Evolutionary conservation across 345 rosid genomes (phyloP).

Genomic region (Eucalyptus curtisii): DNA sequence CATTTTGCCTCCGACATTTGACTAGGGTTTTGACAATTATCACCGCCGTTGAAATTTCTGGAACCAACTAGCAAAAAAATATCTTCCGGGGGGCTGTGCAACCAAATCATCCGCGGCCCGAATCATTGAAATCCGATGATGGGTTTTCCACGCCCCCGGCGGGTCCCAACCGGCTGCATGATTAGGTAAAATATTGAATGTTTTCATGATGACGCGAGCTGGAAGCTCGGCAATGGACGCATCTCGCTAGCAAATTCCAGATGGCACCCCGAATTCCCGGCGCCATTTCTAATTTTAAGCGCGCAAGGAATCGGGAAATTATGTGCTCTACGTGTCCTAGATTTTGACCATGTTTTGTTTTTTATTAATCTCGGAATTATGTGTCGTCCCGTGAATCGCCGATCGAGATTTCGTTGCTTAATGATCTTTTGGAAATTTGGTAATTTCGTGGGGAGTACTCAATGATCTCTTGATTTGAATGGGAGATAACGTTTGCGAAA

Average conservation of each 20-base stretch:
- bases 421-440: not conserved
- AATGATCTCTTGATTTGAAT: not conserved
- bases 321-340: not conserved
- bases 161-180: not conserved
- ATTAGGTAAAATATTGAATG: not conserved
- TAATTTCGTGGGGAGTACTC: not conserved
- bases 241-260: not conserved
- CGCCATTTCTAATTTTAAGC: fast-evolving
- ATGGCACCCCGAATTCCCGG: not conserved
- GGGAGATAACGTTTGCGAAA: not conserved
- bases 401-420: not conserved
- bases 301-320: not conserved
- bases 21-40: not conserved
- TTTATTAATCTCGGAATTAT: no score
- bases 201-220: not conserved
- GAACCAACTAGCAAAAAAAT: not conserved
- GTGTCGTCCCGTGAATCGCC: not conserved
- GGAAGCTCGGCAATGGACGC: not conserved
- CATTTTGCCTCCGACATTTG: not conserved
- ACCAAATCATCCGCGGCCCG: not conserved
- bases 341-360: not conserved
- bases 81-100: not conserved
- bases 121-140: not conserved
- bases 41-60: not conserved
- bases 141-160: not conserved